These are phyloP conservation scores for Colletotrichum sp. DNA, from an alignment of 2,329 filamentous ascomycete genomes.

Conservation along the genomic window DNA sequence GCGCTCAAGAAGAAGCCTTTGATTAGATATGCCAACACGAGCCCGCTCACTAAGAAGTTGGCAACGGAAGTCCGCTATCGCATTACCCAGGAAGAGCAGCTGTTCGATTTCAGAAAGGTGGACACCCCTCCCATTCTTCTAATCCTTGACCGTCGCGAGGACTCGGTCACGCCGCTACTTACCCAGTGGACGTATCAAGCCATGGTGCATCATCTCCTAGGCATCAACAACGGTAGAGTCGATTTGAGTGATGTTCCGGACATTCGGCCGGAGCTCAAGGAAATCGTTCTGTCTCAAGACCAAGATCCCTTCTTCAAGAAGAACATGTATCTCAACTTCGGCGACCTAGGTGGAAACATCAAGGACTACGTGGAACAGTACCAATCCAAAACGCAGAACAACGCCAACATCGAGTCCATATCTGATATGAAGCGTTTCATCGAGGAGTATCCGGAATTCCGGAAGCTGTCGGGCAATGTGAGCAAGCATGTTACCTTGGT, in stretches of 20 bases:
- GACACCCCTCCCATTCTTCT: constrained; percentile 94
- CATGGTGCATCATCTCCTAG: constrained; percentile 98
- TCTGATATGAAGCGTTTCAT: constrained; percentile 99
- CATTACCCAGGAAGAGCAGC: constrained; percentile 92
- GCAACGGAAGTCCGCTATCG: constrained; percentile 91
- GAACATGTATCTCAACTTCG: constrained; percentile 99
- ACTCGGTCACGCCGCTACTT: constrained; percentile 91
- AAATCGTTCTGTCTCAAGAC: constrained; percentile 94
- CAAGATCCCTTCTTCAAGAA: constrained; percentile 99
- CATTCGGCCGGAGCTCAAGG: constrained; percentile 83
- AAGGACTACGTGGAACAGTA: constrained; percentile 99
- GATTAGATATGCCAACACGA: constrained; percentile 92
- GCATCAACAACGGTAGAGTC: constrained; percentile 94
- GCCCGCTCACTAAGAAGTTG: constrained; percentile 87
- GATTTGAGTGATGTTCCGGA: constrained; percentile 86
- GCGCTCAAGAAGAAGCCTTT: constrained; percentile 96
- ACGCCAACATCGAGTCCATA: constrained; percentile 95
- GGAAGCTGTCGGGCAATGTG: constrained; percentile 95
- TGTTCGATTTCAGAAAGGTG: constrained; percentile 94
- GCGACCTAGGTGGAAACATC: constrained; percentile 92
- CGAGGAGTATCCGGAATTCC: constrained; percentile 97
- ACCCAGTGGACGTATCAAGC: constrained; percentile 99
- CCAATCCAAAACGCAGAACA: constrained; percentile 96
- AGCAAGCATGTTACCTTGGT: constrained; percentile 98
- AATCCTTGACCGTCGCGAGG: constrained; percentile 88